Base-by-base conservation (phyloP, 2,329 filamentous ascomycete genomes). In the Diaporthe humulicola region DNA sequence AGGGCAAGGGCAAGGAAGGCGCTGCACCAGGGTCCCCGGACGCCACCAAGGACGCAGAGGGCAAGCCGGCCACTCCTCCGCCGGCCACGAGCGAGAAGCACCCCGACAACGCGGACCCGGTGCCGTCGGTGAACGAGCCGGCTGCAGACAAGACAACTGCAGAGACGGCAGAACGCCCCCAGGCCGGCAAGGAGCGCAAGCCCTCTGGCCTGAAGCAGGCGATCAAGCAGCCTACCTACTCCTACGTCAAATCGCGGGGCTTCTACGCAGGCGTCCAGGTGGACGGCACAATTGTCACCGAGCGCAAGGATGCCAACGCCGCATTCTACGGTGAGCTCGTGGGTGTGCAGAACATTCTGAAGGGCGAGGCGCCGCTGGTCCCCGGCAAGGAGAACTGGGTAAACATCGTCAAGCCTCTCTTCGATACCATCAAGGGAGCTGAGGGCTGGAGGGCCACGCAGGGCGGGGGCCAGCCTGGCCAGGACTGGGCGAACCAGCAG, bases 211-310 rank as follows among this genome's bases (percentile, higher is more conserved):
- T 82, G 48, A 77, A 77, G 38, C 78, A 82, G 71, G 78, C 77
- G 19, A 77, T 83, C 73, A 78, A 79, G 74, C 83, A 83, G 78
- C 87, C 87, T 3, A 87, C 88, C n/a, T 89, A 88, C 73, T 87
- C 86, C 3, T 98, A 98, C 82, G 91, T 98, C 84, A 98, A 98
- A 85, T 96, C 93, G 64, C 91, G 95, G 70, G 96, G 96, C 6
- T 92, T 98, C 78, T 98, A 97, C 80, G 95, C 94, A 1, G 95
- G 95, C 40, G 90, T 98, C 1, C 94, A 96, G 79, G 89, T 98
- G 45, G 95, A 98, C 80, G 96, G 96, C 36, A 98, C 95, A 0
- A 90, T 98, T 15, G 89, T 98, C 66, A 94, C 96, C 36, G 94
- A 97, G 83, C 91, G 95, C 69, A 93, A 90, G n/a, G 94, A 96